Evolutionary conservation across 352 stramenopile genomes (phyloP), one percentile per base, ranked within the genome.

Genomic region (Phytopythium sindhum): DNA sequence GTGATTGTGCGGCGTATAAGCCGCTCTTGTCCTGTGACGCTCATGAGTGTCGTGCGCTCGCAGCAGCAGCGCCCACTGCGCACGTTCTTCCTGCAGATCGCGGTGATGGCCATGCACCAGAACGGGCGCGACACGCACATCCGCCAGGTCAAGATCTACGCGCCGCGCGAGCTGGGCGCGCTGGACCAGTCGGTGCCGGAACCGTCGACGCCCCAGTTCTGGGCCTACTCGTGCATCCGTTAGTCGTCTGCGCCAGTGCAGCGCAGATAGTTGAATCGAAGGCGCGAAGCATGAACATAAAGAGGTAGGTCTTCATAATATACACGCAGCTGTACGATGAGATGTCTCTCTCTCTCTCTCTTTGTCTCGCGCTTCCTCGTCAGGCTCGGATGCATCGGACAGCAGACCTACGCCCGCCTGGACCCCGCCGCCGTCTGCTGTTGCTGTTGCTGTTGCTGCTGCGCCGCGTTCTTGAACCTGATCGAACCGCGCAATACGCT

Each of bases 41-140:
- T 61, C 11, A 45, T 35, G 15, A 2, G 52, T 8, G 6, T 31
- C 45, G 48, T 10, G 60, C 8, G 2, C 52, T 35, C 4, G 23
- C 17, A 61, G 33, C 14, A 68, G 63, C 28, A 88, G 78, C 63
- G 52, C n/a, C 77, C 81, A 8, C 67, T 90, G 54, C 91, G 95
- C 24, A 96, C 97, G 15, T 98, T 98, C 73, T 94, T 99, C 61
- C 73, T 99, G 58, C 96, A 99, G 68, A 97, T 99, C 56, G 94
- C 90, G 31, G 89, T 99, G 57, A 72, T 97, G 9, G 90, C 90
- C 23, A 99, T 99, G 97, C 97, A 99, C 74, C 97, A 99, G 78
- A 99, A 99, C 77, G 97, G 97, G 33, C 78, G 93, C 29, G 97
- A 99, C 68, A 98, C 95, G 14, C 96, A 99, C 66, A 93, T 98